Conservation (phyloP, 106 monocot species). For the Dendrobium chrysotoxum region DNA sequence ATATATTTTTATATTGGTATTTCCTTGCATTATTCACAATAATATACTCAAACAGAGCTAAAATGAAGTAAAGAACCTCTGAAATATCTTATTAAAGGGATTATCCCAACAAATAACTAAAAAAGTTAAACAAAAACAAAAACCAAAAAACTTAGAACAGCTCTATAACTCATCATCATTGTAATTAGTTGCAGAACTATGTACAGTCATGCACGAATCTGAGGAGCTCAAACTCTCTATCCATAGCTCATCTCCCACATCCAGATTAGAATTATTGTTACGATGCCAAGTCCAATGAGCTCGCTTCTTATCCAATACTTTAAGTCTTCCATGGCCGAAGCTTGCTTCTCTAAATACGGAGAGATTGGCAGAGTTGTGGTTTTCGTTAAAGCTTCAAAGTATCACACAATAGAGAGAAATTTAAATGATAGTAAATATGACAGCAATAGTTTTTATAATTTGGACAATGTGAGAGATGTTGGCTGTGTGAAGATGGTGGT, state of each 20-base stretch:
- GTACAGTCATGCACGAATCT: conserved; percentile 13
- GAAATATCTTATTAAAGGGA: too few species aligned
- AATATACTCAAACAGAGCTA: too few species aligned
- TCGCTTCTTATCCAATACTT: conserved; percentile 42
- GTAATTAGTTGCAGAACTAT: too few species aligned
- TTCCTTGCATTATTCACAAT: too few species aligned
- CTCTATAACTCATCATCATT: too few species aligned
- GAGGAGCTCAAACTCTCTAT: conserved; percentile 38
- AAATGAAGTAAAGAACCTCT: too few species aligned
- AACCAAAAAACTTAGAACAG: too few species aligned
- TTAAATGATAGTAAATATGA: background rate
- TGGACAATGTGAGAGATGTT: background rate
- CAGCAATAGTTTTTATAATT: background rate
- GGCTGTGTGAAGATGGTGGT: conserved; percentile 32
- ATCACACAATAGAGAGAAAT: background rate
- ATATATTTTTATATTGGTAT: too few species aligned
- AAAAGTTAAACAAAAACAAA: too few species aligned
- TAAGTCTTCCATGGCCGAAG: conserved; percentile 81
- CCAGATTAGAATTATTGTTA: conserved; percentile 49
- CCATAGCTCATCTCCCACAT: conserved; percentile 40
- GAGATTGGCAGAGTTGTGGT: conserved; percentile 36
- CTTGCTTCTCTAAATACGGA: conserved; percentile 78
- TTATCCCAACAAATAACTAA: too few species aligned
- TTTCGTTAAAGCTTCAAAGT: conserved; percentile 39
- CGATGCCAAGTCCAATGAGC: conserved; percentile 94